Base-by-base conservation (phyloP, 169 alveolate genomes). In the Cryptosporidium parvum region DNA sequence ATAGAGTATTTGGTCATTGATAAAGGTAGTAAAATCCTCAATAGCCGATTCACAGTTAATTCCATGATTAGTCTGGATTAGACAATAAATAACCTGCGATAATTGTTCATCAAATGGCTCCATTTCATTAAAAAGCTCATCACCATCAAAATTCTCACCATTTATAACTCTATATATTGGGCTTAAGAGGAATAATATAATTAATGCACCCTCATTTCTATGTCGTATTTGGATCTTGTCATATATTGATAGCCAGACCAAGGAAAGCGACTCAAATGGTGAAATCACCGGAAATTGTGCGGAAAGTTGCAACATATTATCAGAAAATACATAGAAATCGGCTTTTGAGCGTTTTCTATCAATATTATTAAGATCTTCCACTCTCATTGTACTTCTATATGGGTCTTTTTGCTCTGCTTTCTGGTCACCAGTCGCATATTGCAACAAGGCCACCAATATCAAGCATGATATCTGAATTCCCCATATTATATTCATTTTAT, bases 291-390 rank as follows among this genome's bases (percentile, higher is more conserved):
- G 89, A 29, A 80, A 62, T 39, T 80, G 89, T 3, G 59, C 21
- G n/a, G 89, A 80, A n/a, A 80, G 58, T 48, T 80, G 89, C 12
- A 80, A 23, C 80, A 65, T 80, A 26, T 80, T 80, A 37, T 80
- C 68, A 18, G 80, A 61, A 42, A 80, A 80, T 44, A 80, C 68
- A 80, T 80, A 80, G 14, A 23, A 31, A 67, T 80, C 89, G 35
- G 10, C 44, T 31, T 59, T 44, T n/a, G 75, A 62, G 6, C 75
- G 86, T 6, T 73, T 80, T 16, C 56, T 39, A 6, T 62, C 89
- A 18, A 59, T 39, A 26, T 62, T 80, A 62, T 80, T 67, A 37
- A 80, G 72, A 61, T 80, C 89, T 44, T 67, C 68, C 44, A 42
- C 69, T 23, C 65, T 69, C 9, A 73, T 14, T 14, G 68, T 33